Conservation (phyloP, 768 basidiomycete species). For the Strobilomyces dryophilus region DNA sequence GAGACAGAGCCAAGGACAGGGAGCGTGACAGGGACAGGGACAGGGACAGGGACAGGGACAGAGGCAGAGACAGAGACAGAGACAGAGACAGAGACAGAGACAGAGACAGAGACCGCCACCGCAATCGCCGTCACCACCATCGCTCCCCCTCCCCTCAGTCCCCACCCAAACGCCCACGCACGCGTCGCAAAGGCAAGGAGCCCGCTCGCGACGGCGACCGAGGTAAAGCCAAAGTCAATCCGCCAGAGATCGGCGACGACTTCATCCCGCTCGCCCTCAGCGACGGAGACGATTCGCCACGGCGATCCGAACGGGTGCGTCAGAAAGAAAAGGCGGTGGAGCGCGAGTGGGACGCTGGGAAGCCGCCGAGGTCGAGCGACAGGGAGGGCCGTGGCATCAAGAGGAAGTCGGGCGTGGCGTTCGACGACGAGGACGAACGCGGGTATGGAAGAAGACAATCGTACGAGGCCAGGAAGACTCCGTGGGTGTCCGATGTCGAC, state of each 20-base stretch:
- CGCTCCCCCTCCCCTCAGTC: conserved; percentile 15
- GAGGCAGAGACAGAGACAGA: no score
- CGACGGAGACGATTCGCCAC: conserved; percentile 13
- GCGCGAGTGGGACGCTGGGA: conserved; percentile 42
- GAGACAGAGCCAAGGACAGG: neutral
- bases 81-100: no score
- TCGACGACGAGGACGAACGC: conserved; percentile 43
- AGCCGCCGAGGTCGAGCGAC: conserved; percentile 20
- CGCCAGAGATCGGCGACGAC: conserved; percentile 25
- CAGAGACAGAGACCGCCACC: neutral
- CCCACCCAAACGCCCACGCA: conserved; percentile 18
- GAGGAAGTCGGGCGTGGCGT: conserved; percentile 42
- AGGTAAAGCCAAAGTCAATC: conserved; percentile 10
- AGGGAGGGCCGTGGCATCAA: conserved; percentile 33
- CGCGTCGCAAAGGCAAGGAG: conserved; percentile 19
- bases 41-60: neutral
- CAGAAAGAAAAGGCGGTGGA: conserved; percentile 21
- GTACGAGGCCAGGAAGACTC: conserved; percentile 49
- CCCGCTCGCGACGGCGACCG: neutral
- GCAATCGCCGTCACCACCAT: conserved; percentile 1
- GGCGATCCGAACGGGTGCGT: conserved; percentile 14
- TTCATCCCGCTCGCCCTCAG: conserved; percentile 28
- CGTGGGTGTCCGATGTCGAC: conserved; percentile 70
- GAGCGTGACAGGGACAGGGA: neutral
- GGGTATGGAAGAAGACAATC: conserved; percentile 45